Conservation (phyloP, 2,329 filamentous ascomycete genomes). For the Hymenoscyphus fructigenus region DNA sequence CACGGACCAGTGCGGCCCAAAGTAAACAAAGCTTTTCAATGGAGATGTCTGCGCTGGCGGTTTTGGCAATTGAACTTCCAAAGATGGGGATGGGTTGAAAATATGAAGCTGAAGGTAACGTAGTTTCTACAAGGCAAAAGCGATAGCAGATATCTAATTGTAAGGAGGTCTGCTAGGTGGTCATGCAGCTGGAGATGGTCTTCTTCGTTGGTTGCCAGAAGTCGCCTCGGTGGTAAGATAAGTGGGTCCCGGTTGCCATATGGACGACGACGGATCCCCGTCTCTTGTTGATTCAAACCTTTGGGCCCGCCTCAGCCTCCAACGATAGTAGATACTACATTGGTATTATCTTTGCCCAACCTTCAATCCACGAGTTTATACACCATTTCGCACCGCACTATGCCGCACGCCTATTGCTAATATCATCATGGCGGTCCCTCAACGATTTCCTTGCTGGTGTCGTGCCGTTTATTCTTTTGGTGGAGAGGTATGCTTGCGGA, state of each 20-base stretch:
- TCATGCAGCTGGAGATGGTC: too few species aligned
- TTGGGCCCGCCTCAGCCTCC: not conserved
- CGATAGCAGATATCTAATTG: not conserved
- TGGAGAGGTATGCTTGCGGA: constrained; percentile 59
- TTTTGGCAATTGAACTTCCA: not conserved
- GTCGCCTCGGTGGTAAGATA: too few species aligned
- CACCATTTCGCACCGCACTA: not conserved
- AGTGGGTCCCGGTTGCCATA: too few species aligned
- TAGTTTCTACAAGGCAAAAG: not conserved
- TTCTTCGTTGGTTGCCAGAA: too few species aligned
- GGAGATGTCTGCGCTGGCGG: not conserved
- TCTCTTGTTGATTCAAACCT: not conserved
- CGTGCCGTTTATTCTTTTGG: constrained; percentile 73
- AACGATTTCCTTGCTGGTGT: constrained; percentile 16
- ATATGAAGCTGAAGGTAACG: not conserved
- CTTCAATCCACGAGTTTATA: not conserved
- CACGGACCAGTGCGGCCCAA: not conserved
- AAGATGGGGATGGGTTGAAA: not conserved
- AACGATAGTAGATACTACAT: not conserved
- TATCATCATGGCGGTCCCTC: constrained; percentile 11
- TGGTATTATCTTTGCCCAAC: not conserved
- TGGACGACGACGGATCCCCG: not conserved
- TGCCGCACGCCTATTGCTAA: constrained; percentile 2
- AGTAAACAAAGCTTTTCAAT: constrained; percentile 1
- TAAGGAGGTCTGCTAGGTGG: too few species aligned